A percentile compares a stretch with the other conserved stretches of the same genome.
These are phyloP conservation scores for Eucalyptus marginata DNA, from an alignment of 345 rosid species.

Conservation along the genomic window DNA sequence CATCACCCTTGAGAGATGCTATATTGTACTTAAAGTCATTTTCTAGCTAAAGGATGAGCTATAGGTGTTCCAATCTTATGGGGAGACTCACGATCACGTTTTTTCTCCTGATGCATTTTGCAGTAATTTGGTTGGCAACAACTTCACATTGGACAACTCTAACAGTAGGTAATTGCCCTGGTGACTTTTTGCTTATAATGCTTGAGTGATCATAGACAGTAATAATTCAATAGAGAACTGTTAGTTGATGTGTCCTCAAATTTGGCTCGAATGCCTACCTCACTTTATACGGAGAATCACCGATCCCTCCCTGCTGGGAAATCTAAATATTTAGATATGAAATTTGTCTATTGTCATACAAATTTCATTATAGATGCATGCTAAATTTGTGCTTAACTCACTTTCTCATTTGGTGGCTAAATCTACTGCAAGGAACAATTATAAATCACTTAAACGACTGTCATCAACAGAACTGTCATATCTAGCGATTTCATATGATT, in stretches of 20 bases:
- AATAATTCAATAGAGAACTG: neutral
- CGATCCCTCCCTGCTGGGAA: neutral
- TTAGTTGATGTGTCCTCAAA: neutral
- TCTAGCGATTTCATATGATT: neutral
- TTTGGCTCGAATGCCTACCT: neutral
- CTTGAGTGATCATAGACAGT: neutral
- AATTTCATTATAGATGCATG: neutral
- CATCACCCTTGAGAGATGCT: neutral
- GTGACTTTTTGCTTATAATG: neutral
- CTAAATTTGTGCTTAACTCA: neutral
- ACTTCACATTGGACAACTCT: constrained; percentile 34
- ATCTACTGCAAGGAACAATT: neutral
- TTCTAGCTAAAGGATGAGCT: neutral
- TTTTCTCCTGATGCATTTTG: neutral
- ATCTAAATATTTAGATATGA: neutral
- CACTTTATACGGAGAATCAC: neutral
- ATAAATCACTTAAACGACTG: neutral
- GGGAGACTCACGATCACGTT: too few species aligned
- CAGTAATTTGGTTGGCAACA: constrained; percentile 74
- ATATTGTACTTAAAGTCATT: neutral
- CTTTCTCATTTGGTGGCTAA: neutral
- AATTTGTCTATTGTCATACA: neutral
- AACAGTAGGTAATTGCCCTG: constrained; percentile 26
- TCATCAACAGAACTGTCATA: neutral
- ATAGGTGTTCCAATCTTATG: neutral